phyloP scores from a whole-genome alignment of 2,329 filamentous ascomycete genomes.

The Dendryphion nanum region DNA sequence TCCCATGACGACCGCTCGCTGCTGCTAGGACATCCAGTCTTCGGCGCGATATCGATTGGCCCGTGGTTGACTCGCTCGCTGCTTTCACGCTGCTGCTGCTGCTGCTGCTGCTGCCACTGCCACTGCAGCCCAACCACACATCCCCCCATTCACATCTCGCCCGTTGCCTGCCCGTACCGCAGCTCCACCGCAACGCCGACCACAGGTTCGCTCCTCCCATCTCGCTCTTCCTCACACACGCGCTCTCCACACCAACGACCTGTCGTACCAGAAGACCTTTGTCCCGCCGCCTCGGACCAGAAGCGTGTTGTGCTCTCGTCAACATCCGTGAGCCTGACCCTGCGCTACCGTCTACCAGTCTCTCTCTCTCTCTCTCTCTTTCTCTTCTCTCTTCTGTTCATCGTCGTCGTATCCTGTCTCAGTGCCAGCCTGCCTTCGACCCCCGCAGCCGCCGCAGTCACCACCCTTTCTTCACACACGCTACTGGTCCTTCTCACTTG shows the following conservation, averaged over 20 bases:
- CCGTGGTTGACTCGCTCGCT: slow-evolving; percentile 7
- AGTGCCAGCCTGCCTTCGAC: background rate
- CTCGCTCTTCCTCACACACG: too few relatives aligned
- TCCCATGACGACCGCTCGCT: slow-evolving; percentile 14
- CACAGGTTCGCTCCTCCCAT: too few relatives aligned
- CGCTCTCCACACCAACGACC: too few relatives aligned
- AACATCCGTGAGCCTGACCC: too few relatives aligned
- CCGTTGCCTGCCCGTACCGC: too few relatives aligned
- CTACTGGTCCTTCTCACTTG: background rate
- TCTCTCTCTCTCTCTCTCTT: background rate
- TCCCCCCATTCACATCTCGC: too few relatives aligned
- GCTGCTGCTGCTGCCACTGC: slow-evolving; percentile 10
- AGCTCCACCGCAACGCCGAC: too few relatives aligned
- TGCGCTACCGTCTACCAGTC: background rate
- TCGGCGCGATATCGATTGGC: slow-evolving; percentile 9
- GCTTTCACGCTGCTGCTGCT: background rate
- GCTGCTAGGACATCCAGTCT: slow-evolving; percentile 2
- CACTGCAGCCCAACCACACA: slow-evolving; percentile 8
- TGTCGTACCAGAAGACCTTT: too few relatives aligned
- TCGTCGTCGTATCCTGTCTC: background rate
- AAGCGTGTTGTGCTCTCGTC: too few relatives aligned
- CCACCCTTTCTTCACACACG: background rate
- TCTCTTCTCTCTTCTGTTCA: background rate
- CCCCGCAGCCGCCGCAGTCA: background rate
- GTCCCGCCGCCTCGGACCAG: too few relatives aligned